phyloP scores from a whole-genome alignment of 1,284 basidiomycete genomes.

The Schizopora paradoxa region DNA sequence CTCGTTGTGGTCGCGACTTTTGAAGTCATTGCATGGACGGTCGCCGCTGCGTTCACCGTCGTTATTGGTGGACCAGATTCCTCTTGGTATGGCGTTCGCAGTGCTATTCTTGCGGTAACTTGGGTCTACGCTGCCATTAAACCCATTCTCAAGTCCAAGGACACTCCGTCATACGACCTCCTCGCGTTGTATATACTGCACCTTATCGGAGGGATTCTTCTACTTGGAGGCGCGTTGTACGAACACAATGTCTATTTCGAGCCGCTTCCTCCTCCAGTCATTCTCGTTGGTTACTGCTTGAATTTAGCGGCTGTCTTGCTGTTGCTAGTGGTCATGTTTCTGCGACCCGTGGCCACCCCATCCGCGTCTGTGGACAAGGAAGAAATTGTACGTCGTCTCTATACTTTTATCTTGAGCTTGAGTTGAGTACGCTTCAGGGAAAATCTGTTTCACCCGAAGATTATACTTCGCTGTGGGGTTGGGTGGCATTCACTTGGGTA shows the following conservation, averaged over 20 bases:
- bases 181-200: slow-evolving; percentile 44
- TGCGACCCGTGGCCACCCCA: slow-evolving; percentile 55
- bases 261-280: slow-evolving; percentile 32
- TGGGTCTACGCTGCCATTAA: slow-evolving; percentile 54
- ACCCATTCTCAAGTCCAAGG: slow-evolving; percentile 33
- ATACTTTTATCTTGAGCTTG: no score
- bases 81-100: slow-evolving; percentile 28
- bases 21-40: slow-evolving; percentile 47
- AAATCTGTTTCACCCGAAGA: slow-evolving; percentile 61
- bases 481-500: slow-evolving; percentile 78
- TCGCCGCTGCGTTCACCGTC: slow-evolving; percentile 39
- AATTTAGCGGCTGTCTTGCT: slow-evolving; percentile 39
- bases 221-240: slow-evolving; percentile 45
- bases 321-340: slow-evolving; percentile 41
- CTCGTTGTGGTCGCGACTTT: slow-evolving; percentile 45
- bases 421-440: slow-evolving; percentile 34
- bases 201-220: slow-evolving; percentile 35
- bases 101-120: slow-evolving; percentile 39
- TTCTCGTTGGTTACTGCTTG: slow-evolving; percentile 29
- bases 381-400: slow-evolving; percentile 39
- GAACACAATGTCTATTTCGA: slow-evolving; percentile 34
- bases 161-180: slow-evolving; percentile 49
- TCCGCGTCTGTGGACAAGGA: slow-evolving; percentile 40
- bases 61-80: slow-evolving; percentile 27
- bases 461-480: slow-evolving; percentile 66